A percentile compares a stretch with the other conserved stretches of the same genome.
Evolutionary conservation across 371 early-diverging fungal genomes (phyloP).

Genomic region (Rhizopus stolonifer): DNA sequence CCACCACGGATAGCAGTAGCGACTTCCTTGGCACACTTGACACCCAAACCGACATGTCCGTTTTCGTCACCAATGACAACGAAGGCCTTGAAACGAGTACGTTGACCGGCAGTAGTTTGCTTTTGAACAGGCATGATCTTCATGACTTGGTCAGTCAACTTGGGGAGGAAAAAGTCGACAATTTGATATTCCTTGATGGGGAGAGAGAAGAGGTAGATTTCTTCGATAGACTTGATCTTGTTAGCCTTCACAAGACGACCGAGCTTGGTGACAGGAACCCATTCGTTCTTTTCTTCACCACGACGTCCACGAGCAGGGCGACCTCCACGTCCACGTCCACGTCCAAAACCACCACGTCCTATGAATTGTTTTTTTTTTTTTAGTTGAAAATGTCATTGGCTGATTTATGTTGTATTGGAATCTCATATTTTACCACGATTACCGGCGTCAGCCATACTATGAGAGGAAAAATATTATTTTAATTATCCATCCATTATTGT

Average conservation of each 20-base stretch:
- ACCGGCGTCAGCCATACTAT: slow-evolving; percentile 78
- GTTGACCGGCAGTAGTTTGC: slow-evolving; percentile 99
- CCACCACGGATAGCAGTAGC: slow-evolving; percentile 99
- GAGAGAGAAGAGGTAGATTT: slow-evolving; percentile 97
- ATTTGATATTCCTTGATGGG: slow-evolving; percentile 99
- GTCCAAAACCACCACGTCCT: slow-evolving; percentile 84
- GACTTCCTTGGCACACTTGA: slow-evolving; percentile 99
- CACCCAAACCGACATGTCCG: slow-evolving; percentile 99
- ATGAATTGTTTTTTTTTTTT: slow-evolving; percentile 8
- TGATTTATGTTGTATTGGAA: too few relatives aligned
- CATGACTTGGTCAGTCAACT: slow-evolving; percentile 99
- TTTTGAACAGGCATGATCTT: slow-evolving; percentile 99
- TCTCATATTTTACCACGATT: slow-evolving; percentile 48
- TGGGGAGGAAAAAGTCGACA: slow-evolving; percentile 95
- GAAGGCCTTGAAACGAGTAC: slow-evolving; percentile 99
- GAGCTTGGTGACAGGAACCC: slow-evolving; percentile 65
- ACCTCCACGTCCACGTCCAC: slow-evolving; percentile 70
- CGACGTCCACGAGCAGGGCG: slow-evolving; percentile 84
- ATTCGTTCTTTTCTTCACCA: slow-evolving; percentile 89
- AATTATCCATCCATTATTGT: slow-evolving; percentile 13
- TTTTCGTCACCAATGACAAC: slow-evolving; percentile 98
- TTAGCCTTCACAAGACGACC: slow-evolving; percentile 96
- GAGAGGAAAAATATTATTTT: not conserved
- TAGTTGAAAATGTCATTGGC: slow-evolving; percentile 6
- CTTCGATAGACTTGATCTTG: slow-evolving; percentile 91